Percentiles rank a stretch among this genome's conserved stretches.
These are phyloP conservation scores for Chlorociboria aeruginascens DNA, from an alignment of 495 filamentous ascomycete genomes.

Conservation along the genomic window DNA sequence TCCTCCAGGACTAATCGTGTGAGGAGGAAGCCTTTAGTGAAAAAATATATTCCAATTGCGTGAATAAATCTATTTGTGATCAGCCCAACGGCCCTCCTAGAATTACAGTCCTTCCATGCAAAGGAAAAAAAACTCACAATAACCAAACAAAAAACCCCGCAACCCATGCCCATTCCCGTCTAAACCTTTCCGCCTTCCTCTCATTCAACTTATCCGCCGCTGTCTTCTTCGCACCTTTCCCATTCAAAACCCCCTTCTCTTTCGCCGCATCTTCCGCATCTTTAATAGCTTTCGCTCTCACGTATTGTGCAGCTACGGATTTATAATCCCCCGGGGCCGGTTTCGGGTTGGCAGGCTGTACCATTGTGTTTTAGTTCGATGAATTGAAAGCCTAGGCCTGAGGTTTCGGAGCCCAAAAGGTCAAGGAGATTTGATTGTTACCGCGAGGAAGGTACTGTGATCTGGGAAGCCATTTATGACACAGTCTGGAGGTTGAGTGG, in stretches of 20 bases:
- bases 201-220: slow-evolving; percentile 25
- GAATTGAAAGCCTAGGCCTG: too few species aligned
- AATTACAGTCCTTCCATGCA: background rate
- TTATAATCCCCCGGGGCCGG: slow-evolving; percentile 18
- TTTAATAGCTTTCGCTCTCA: slow-evolving; percentile 28
- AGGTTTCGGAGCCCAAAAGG: too few species aligned
- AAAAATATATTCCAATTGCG: slow-evolving; percentile 72
- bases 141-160: slow-evolving; percentile 41
- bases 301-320: slow-evolving; percentile 22
- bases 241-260: slow-evolving; percentile 8
- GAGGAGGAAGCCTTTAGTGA: slow-evolving; percentile 93
- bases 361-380: slow-evolving; percentile 3
- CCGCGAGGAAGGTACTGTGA: background rate
- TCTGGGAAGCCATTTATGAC: background rate
- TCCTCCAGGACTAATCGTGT: slow-evolving; percentile 82
- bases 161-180: slow-evolving; percentile 34
- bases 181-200: slow-evolving; percentile 29
- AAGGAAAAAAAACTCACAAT: slow-evolving; percentile 22
- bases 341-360: slow-evolving; percentile 6
- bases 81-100: background rate
- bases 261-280: slow-evolving; percentile 28
- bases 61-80: slow-evolving; percentile 46
- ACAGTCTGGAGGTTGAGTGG: background rate
- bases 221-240: slow-evolving; percentile 22
- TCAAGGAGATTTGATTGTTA: background rate